phyloP scores from a whole-genome alignment of 1,284 basidiomycete genomes.

The Phellinidium pouzarii region DNA sequence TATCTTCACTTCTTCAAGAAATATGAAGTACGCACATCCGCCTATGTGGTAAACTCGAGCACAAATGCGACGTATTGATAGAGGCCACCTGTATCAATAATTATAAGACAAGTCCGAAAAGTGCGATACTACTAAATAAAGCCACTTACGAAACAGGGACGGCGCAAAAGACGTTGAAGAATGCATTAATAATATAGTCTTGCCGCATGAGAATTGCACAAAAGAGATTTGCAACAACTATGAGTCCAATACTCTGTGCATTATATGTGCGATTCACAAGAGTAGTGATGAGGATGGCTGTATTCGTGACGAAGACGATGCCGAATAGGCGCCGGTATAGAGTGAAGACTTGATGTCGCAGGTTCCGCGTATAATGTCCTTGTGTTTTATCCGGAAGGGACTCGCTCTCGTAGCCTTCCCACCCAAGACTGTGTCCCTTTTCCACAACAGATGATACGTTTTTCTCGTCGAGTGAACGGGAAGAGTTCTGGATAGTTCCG shows the following conservation, averaged over 20 bases:
- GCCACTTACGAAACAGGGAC: slow-evolving; percentile 43
- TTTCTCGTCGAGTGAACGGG: slow-evolving; percentile 19
- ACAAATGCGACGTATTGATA: slow-evolving; percentile 43
- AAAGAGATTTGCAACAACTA: slow-evolving; percentile 47
- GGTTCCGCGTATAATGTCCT: slow-evolving; percentile 39
- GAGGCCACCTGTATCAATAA: slow-evolving; percentile 40
- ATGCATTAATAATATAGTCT: slow-evolving; percentile 52
- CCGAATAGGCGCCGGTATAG: slow-evolving; percentile 54
- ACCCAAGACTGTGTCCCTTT: slow-evolving; percentile 26
- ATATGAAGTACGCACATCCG: slow-evolving; percentile 31
- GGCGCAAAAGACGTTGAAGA: slow-evolving; percentile 46
- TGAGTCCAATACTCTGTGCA: slow-evolving; percentile 40
- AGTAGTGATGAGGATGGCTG: slow-evolving; percentile 44
- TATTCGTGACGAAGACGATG: slow-evolving; percentile 47
- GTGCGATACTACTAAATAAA: background rate
- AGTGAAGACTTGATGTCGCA: slow-evolving; percentile 48
- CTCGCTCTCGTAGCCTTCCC: slow-evolving; percentile 49
- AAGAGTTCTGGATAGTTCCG: background rate
- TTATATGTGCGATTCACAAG: slow-evolving; percentile 35
- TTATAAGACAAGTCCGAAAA: slow-evolving; percentile 3
- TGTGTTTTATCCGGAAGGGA: slow-evolving; percentile 44
- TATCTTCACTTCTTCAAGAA: slow-evolving; percentile 1
- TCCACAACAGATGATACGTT: slow-evolving; percentile 23
- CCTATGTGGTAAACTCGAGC: slow-evolving; percentile 55
- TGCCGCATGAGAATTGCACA: slow-evolving; percentile 55